Base-by-base conservation (phyloP, 164 flowering plant species). In the Annona cherimola region DNA sequence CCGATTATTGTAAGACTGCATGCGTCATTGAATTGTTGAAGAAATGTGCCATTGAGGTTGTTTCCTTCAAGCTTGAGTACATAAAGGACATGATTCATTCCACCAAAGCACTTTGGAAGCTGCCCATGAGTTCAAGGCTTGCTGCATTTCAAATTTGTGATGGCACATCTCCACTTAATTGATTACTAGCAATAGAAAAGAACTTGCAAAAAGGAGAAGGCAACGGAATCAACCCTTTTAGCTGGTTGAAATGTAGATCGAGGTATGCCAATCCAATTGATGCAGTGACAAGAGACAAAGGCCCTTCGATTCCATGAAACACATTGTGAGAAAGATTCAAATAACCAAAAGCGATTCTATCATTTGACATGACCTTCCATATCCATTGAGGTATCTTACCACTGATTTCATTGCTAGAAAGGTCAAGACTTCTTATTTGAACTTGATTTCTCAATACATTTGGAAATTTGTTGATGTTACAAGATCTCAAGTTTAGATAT, bases 311-410 rank as follows among this genome's bases (percentile, higher is more conserved):
- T 0, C 66, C 40, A 14, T 35, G 16, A 0, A 63, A 35, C 4
- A 39, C 16, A 40, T 63, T 63, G 66, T 63, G 41, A 41, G 66
- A 63, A 63, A 63, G 66, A 63, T 63, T 63, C 3, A 40, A 39
- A 9, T 0, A 12, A 11, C 40, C 0, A 14, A n/a, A n/a, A n/a
- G n/a, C n/a, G n/a, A 63, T 9, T 8, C 16, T 63, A 42, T 43
- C 42, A 35, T 63, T 35, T n/a, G n/a, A n/a, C 40, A 42, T 43
- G 7, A 63, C 66, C 66, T 63, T 18, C 66, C 66, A 63, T 2
- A 63, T 40, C 66, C 66, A 63, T 35, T 8, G 35, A 0, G 66
- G 66, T 63, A 63, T 63, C 40, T 63, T 18, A 40, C 66, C 66
- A 63, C 40, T 39, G 2, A 63, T 41, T 63, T 63, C 40, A 50